Base-by-base conservation (phyloP, 352 stramenopile species). In the Globisporangium nagaii region DNA sequence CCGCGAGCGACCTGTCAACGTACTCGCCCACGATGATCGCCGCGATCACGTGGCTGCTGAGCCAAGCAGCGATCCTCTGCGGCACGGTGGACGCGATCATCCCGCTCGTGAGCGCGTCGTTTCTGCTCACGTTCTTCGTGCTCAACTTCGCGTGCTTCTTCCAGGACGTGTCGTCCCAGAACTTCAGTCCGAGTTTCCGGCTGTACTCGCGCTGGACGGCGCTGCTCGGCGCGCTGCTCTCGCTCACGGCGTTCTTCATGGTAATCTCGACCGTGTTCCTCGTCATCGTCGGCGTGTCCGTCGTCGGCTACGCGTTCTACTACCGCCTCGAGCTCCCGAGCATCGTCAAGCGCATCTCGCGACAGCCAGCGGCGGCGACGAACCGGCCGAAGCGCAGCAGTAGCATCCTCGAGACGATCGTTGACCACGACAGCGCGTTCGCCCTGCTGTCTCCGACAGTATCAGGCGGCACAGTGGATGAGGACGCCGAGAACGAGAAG, bases 61-160 rank as follows among this genome's bases (percentile, higher is more conserved):
- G 61, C 11, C 66, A 81, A 45, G 11, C 35, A 1, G 58, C 56
- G 1, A 49, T 84, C 15, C 19, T 76, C 13, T 79, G 70, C 24
- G 73, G 73, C 15, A 65, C 70, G 0, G 65, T 84, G 9, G 61
- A 79, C 24, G 41, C 56, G 8, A 69, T 77, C 42, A 72, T 79
- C 9, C 68, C 73, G 5, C 42, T 79, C 28, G 60, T 79, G 17
- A 74, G 56, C 12, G 63, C 73, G 0, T 73, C 65, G 12, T 77
- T 80, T 32, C 54, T 84, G 9, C 68, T 84, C 25, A 62, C 63
- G 9, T 84, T 84, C 48, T 66, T 63, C 15, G 59, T 71, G 22
- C 49, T 84, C 31, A 84, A 84, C 48, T 81, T 81, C 28, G 63
- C 66, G 8, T 84, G 73, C 48, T 81, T 84, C 30, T 79, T 75